A percentile compares a stretch with the other conserved stretches of the same genome.
phyloP scores from a whole-genome alignment of 345 rosid species.

The Populus simonii region DNA sequence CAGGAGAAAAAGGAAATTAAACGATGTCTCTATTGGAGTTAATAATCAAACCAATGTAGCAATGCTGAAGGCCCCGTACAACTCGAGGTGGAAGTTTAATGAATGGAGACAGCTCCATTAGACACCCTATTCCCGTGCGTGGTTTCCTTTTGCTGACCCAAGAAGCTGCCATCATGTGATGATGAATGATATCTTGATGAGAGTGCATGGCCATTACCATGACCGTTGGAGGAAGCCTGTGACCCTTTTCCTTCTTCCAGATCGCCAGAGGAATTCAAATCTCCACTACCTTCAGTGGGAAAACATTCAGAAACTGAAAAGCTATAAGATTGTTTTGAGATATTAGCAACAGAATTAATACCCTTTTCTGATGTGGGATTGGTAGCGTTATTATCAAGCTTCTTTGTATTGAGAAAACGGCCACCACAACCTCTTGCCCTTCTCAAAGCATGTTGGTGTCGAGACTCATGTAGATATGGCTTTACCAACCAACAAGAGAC shows the following conservation, averaged over 20 bases:
- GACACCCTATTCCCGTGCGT: constrained; percentile 31
- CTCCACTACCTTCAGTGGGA: constrained; percentile 14
- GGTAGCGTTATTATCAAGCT: constrained; percentile 25
- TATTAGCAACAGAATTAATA: constrained; percentile 17
- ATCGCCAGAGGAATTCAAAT: constrained; percentile 18
- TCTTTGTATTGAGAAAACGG: constrained; percentile 59
- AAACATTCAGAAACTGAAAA: constrained; percentile 22
- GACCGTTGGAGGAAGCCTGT: constrained; percentile 15
- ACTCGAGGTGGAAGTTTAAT: constrained; percentile 18
- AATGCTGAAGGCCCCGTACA: constrained; percentile 21
- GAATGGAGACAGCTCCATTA: constrained; percentile 23
- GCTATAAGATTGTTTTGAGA: constrained; percentile 18
- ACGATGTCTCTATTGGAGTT: background rate
- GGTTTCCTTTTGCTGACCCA: constrained; percentile 30
- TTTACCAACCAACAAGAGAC: constrained; percentile 24
- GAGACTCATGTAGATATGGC: constrained; percentile 81
- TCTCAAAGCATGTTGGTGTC: constrained; percentile 74
- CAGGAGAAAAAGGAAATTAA: background rate
- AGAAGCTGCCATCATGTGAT: constrained; percentile 14
- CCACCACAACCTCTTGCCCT: constrained; percentile 75
- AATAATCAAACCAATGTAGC: constrained; percentile 18
- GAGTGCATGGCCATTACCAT: constrained; percentile 15
- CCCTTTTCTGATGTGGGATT: constrained; percentile 26
- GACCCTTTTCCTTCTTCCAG: constrained; percentile 26
- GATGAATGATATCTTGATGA: constrained; percentile 22